Conservation (phyloP, 352 stramenopile genomes). For the Pythium apleroticum region DNA sequence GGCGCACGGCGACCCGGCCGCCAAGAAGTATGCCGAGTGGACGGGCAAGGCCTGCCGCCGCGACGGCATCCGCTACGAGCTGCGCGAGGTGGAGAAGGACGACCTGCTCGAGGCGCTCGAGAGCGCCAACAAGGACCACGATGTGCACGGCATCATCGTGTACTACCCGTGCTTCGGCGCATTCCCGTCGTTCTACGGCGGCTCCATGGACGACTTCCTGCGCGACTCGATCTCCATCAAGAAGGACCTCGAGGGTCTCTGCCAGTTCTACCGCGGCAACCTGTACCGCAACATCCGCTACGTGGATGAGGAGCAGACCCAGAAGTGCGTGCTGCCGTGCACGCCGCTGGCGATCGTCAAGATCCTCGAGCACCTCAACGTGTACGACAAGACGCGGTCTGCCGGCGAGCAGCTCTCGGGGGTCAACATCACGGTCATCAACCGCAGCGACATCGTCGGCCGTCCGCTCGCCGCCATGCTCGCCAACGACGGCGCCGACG, state of each 20-base stretch:
- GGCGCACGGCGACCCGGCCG: slow-evolving; percentile 93
- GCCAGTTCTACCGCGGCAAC: slow-evolving; percentile 96
- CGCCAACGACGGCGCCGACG: slow-evolving; percentile 93
- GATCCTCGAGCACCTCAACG: slow-evolving; percentile 91
- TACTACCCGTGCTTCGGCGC: slow-evolving; percentile 99
- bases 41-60: slow-evolving; percentile 93
- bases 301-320: slow-evolving; percentile 85
- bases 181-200: slow-evolving; percentile 95
- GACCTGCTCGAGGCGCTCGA: slow-evolving; percentile 93
- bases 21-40: slow-evolving; percentile 97
- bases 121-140: slow-evolving; percentile 91
- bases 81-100: slow-evolving; percentile 92
- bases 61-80: slow-evolving; percentile 97
- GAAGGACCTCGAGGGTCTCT: slow-evolving; percentile 97
- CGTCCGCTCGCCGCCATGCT: slow-evolving; percentile 95
- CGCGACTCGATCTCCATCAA: slow-evolving; percentile 95
- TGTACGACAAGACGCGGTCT: slow-evolving; percentile 80
- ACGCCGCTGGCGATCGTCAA: slow-evolving; percentile 95
- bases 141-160: slow-evolving; percentile 97
- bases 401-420: slow-evolving; percentile 70
- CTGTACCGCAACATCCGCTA: slow-evolving; percentile 97
- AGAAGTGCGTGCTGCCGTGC: slow-evolving; percentile 97
- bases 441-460: slow-evolving; percentile 97
- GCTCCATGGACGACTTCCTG: slow-evolving; percentile 97
- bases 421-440: slow-evolving; percentile 95